A percentile compares a stretch with the other conserved stretches of the same genome.
Conservation (phyloP, 2,329 filamentous ascomycete genomes). For the Aspergillus phoenicis region DNA sequence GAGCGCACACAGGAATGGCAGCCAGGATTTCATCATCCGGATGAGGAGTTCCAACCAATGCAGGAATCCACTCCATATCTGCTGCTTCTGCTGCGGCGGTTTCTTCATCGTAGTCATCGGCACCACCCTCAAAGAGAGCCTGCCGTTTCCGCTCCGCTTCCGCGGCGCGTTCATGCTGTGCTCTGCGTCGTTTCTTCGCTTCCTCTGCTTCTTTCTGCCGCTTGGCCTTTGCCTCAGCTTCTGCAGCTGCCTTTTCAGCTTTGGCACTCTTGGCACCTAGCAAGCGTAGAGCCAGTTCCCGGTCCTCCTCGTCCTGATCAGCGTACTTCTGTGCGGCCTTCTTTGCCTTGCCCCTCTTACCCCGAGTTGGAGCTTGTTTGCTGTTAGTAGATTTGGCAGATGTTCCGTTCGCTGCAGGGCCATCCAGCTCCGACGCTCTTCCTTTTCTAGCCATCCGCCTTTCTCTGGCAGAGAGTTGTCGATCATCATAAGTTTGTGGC, state of each 20-base stretch:
- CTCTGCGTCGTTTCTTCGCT: conserved; percentile 72
- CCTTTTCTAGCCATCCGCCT: conserved; percentile 37
- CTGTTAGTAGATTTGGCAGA: conserved; percentile 22
- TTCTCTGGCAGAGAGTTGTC: conserved; percentile 50
- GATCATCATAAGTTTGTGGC: conserved; percentile 23
- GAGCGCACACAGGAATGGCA: conserved; percentile 64
- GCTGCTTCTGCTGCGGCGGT: conserved; percentile 48
- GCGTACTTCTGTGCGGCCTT: conserved; percentile 89
- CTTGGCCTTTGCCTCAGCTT: conserved; percentile 62
- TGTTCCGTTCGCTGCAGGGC: conserved; percentile 17
- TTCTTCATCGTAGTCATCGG: conserved; percentile 62
- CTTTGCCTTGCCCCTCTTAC: conserved; percentile 80
- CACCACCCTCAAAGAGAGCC: conserved; percentile 70
- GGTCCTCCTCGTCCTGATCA: conserved; percentile 92
- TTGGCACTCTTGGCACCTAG: conserved; percentile 66
- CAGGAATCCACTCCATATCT: conserved; percentile 62
- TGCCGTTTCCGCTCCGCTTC: conserved; percentile 64
- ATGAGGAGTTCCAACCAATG: conserved; percentile 72
- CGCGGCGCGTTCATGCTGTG: conserved; percentile 77
- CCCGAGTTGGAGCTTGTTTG: conserved; percentile 54
- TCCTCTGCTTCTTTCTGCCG: conserved; percentile 73
- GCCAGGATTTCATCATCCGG: conserved; percentile 74
- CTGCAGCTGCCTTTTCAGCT: conserved; percentile 66
- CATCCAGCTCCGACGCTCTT: conserved; percentile 21
- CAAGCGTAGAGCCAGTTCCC: conserved; percentile 77